Base-by-base conservation (phyloP, 441 rosid genomes). In the Eutrema salsugineum region DNA sequence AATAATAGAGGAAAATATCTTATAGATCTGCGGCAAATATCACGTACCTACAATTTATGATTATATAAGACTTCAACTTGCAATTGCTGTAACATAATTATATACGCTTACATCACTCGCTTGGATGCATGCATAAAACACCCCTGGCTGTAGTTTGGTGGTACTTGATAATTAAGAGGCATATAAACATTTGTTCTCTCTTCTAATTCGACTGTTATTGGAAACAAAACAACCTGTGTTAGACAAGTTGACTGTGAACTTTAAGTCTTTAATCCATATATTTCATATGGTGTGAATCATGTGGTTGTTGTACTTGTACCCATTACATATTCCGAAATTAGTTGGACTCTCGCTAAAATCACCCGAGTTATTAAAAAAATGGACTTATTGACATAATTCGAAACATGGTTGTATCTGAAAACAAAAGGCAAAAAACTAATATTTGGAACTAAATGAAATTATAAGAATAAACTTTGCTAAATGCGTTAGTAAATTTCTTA, bases 11-110 rank as follows among this genome's bases (percentile, higher is more conserved):
- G 36, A 60, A 60, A 65, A 47, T 22, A 73, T 65, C 53, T 42
- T 71, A 35, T 33, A 43, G n/a, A 63, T 71, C 48, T 32, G 55
- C 63, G 56, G 39, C 70, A 33, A 6, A 43, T 44, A 63, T 63
- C 40, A 33, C 47, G 56, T 14, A 54, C 12, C 49, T 16, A 56
- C 19, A 17, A n/a, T n/a, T 48, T 39, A 17, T 57, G 53, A 65
- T 20, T 48, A 65, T 47, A 47, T 24, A 72, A n/a, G 55, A 36
- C 50, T 64, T 33, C 58, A 28, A 28, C 58, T 53, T 53, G 57
- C 57, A 64, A 65, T 64, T 56, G 71, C 4, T 65, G 16, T 44
- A 33, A 24, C 0, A 24, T 44, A 43, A 24, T 15, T 8, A 35
- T 24, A 44, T 14, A 32, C 32, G 39, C 46, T 62, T 32, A 42